Base-by-base conservation (phyloP, 2,329 filamentous ascomycete genomes). In the Pyricularia grisea region DNA sequence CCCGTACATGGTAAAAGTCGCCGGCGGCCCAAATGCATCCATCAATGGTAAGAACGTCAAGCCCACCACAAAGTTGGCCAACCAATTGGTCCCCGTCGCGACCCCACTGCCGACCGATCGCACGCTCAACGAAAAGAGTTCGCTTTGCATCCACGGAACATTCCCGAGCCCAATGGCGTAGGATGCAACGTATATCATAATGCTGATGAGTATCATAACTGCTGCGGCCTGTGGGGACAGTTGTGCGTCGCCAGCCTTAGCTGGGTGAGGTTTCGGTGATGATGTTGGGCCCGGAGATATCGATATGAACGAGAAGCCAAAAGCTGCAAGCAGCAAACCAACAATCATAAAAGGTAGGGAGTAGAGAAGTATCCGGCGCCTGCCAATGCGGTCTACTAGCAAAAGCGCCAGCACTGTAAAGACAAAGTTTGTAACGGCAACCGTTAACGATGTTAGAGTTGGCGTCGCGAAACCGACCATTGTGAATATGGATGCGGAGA, bases 111-210 rank as follows among this genome's bases (percentile, higher is more conserved):
- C 92, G 1, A 92, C 79, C 4, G 89, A 89, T 66, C 92, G 88
- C 65, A 93, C 91, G 33, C 85, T 84, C 66, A 94, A 82, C 0
- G 93, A 91, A 76, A 97, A 97, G 36, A 97, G 85, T 80, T 98
- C 94, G 73, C 90, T 92, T 80, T 97, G 94, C 84, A 97, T 94
- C 94, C 94, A 98, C 0, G 94, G 94, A 2, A 98, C 93, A 74
- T 93, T 96, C 10, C 94, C 94, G 2, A 98, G 84, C 2, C 94
- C 94, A 1, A 94, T 83, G 0, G 94, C 94, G 76, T 96, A 98
- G 0, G 90, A 85, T 10, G 92, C 90, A 1, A 97, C 93, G 78
- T 96, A 97, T 9, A 93, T 73, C 78, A 93, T 90, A 77, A 97
- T 90, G 72, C 90, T 90, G 60, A 87, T 71, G 2, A 97, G 85